phyloP scores from a whole-genome alignment of 2,329 filamentous ascomycete genomes.

The Aspergillus transmontanensis region DNA sequence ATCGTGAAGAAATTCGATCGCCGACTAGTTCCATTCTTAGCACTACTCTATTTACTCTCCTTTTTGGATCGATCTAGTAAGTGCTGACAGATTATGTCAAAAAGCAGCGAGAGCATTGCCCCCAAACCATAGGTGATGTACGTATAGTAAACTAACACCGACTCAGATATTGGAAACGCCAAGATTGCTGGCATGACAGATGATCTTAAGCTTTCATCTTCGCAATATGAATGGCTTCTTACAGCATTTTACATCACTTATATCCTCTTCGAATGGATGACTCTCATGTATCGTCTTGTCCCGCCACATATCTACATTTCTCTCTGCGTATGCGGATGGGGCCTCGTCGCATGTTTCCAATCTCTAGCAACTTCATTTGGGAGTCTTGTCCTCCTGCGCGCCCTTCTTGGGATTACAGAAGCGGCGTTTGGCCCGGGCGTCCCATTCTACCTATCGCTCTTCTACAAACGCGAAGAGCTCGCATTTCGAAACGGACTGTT shows the following conservation, averaged over 20 bases:
- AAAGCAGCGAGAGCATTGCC: background rate
- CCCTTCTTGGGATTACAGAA: slow-evolving; percentile 58
- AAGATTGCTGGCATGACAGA: slow-evolving; percentile 60
- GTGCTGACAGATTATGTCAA: slow-evolving; percentile 26
- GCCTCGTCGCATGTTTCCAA: slow-evolving; percentile 75
- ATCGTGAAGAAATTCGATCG: slow-evolving; percentile 77
- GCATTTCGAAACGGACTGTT: slow-evolving; percentile 85
- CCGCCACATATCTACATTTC: slow-evolving; percentile 64
- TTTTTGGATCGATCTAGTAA: slow-evolving; percentile 85
- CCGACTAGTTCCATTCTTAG: slow-evolving; percentile 76
- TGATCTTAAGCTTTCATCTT: slow-evolving; percentile 57
- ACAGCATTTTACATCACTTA: slow-evolving; percentile 67
- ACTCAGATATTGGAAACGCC: slow-evolving; percentile 62
- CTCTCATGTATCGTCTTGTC: slow-evolving; percentile 61
- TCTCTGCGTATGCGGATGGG: slow-evolving; percentile 72
- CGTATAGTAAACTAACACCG: slow-evolving; percentile 17
- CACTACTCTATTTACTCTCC: slow-evolving; percentile 78
- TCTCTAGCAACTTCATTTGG: slow-evolving; percentile 64
- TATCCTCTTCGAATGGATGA: slow-evolving; percentile 68
- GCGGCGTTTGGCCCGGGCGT: slow-evolving; percentile 66
- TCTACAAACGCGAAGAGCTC: slow-evolving; percentile 69
- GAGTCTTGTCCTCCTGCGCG: slow-evolving; percentile 52
- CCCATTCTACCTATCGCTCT: slow-evolving; percentile 66
- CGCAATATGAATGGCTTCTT: slow-evolving; percentile 64
- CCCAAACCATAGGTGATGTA: background rate